These are phyloP conservation scores for Blastobotrys americana DNA, from an alignment of 805 yeast species.

Conservation along the genomic window DNA sequence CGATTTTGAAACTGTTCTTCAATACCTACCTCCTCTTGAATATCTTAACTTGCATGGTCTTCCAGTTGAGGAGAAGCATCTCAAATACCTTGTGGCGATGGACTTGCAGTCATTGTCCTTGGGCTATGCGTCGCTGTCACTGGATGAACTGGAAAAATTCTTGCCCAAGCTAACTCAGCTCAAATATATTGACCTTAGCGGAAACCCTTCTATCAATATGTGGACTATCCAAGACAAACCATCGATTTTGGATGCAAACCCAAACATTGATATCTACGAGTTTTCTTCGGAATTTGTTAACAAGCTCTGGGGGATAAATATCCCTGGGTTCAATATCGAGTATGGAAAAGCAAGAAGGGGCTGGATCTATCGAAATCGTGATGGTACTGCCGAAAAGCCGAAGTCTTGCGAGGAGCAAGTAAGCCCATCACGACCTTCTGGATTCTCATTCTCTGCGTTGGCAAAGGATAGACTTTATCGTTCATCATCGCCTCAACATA, in stretches of 20 bases:
- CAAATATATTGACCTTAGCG: slow-evolving; percentile 58
- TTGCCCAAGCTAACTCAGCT: slow-evolving; percentile 30
- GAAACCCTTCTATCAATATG: slow-evolving; percentile 50
- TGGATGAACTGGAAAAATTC: slow-evolving; percentile 21
- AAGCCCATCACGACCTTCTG: slow-evolving; percentile 8
- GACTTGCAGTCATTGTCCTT: slow-evolving; percentile 27
- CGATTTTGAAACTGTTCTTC: slow-evolving; percentile 44
- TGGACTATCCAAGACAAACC: slow-evolving; percentile 48
- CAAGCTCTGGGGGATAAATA: slow-evolving; percentile 25
- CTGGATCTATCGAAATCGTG: slow-evolving; percentile 50
- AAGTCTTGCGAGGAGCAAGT: slow-evolving; percentile 8
- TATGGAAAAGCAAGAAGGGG: slow-evolving; percentile 63
- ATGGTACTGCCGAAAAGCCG: slow-evolving; percentile 4
- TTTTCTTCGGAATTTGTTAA: slow-evolving; percentile 31
- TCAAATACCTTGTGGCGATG: slow-evolving; percentile 26
- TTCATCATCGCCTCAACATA: slow-evolving; percentile 12
- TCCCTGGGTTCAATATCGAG: slow-evolving; percentile 33
- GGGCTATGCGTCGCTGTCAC: slow-evolving; percentile 26
- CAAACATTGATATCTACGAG: slow-evolving; percentile 57
- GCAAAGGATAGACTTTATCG: slow-evolving; percentile 21
- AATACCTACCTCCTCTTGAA: slow-evolving; percentile 35
- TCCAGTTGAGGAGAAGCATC: slow-evolving; percentile 40
- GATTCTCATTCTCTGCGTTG: slow-evolving; percentile 23
- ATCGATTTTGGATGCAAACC: slow-evolving; percentile 39
- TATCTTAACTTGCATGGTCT: slow-evolving; percentile 60